phyloP scores from a whole-genome alignment of 768 basidiomycete genomes.

The Leucocoprinus sp. region DNA sequence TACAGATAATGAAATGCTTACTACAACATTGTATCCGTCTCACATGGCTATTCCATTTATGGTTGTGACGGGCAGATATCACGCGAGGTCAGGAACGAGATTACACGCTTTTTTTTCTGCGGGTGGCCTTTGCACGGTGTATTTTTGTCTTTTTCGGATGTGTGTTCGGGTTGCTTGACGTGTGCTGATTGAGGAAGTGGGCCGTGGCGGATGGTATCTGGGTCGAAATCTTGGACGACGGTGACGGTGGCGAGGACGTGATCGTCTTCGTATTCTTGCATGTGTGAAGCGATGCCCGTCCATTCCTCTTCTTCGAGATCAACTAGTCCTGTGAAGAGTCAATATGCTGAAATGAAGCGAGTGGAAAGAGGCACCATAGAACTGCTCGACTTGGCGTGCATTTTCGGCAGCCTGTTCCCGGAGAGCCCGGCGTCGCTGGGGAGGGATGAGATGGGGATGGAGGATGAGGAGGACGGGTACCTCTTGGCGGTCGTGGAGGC shows the following conservation, averaged over 20 bases:
- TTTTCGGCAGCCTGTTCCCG: conserved; percentile 74
- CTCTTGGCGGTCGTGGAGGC: conserved; percentile 69
- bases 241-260: conserved; percentile 85
- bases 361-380: conserved; percentile 26
- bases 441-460: conserved; percentile 11
- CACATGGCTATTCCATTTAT: too few species aligned
- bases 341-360: conserved; percentile 13
- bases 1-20: too few species aligned
- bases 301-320: conserved; percentile 39
- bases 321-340: conserved; percentile 10
- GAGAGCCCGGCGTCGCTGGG: conserved; percentile 69
- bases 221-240: conserved; percentile 87
- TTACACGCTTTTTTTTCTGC: too few species aligned
- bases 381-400: conserved; percentile 61
- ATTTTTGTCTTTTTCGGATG: conserved; percentile 14
- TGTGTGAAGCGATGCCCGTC: conserved; percentile 31
- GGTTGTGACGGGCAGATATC: too few species aligned
- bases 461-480: conserved; percentile 33
- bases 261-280: conserved; percentile 67
- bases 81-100: too few species aligned
- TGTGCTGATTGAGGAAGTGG: too few species aligned
- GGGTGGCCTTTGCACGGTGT: conserved; percentile 12
- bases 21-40: too few species aligned
- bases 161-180: conserved; percentile 14
- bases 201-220: conserved; percentile 49